phyloP scores from a whole-genome alignment of 768 basidiomycete species.

The Auriculariales sp. region DNA sequence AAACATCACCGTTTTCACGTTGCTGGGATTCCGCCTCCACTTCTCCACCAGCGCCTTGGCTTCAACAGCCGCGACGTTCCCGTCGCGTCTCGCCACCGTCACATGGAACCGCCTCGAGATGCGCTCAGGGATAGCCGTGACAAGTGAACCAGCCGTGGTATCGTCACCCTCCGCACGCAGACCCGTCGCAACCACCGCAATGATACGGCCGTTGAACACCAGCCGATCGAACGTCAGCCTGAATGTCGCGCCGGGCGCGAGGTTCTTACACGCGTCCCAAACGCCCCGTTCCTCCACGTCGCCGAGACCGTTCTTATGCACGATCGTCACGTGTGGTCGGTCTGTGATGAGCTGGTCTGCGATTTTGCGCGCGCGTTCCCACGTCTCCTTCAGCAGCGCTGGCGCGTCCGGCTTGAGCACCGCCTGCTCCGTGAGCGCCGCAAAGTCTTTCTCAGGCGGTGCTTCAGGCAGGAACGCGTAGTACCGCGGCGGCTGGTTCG shows the following conservation, averaged over 20 bases:
- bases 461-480: conserved; percentile 68
- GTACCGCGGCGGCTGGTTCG: conserved; percentile 38
- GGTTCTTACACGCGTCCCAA: conserved; percentile 38
- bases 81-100: conserved; percentile 63
- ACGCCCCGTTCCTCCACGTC: conserved; percentile 19
- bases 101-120: conserved; percentile 53
- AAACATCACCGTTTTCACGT: background rate
- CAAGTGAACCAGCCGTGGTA: conserved; percentile 30
- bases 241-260: conserved; percentile 41
- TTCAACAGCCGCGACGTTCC: conserved; percentile 46
- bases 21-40: conserved; percentile 21
- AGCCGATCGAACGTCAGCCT: conserved; percentile 43
- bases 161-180: conserved; percentile 25
- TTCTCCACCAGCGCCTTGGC: conserved; percentile 47
- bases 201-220: conserved; percentile 64
- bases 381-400: conserved; percentile 26
- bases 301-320: conserved; percentile 44
- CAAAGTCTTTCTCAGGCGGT: no score
- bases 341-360: conserved; percentile 37
- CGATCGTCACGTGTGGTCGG: conserved; percentile 77
- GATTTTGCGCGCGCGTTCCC: conserved; percentile 14
- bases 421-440: conserved; percentile 26
- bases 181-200: conserved; percentile 63
- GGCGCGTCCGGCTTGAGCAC: conserved; percentile 22
- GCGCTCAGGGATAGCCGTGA: conserved; percentile 29